Conservation (phyloP, 768 basidiomycete species). For the Tylopilus vinaceipallidus region DNA sequence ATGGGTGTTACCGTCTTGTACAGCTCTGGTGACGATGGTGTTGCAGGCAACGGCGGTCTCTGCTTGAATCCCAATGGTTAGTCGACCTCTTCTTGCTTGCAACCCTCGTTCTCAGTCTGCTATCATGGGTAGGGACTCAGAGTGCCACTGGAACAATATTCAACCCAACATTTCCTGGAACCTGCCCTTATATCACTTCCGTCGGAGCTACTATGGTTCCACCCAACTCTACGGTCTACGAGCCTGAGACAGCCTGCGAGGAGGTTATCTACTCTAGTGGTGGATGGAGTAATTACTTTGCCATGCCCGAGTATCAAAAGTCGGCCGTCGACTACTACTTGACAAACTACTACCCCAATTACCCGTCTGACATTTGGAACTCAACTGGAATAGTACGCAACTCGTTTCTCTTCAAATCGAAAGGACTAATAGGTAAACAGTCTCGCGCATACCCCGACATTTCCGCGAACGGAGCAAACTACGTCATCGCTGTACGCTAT, state of each 20-base stretch:
- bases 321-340: constrained; percentile 32
- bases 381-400: constrained; percentile 22
- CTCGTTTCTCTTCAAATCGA: constrained; percentile 16
- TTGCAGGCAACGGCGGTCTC: constrained; percentile 33
- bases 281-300: constrained; percentile 42
- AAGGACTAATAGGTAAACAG: constrained; percentile 32
- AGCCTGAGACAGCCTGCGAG: constrained; percentile 31
- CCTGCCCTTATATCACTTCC: constrained; percentile 45
- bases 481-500: constrained; percentile 18
- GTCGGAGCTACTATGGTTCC: constrained; percentile 49
- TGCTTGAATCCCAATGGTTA: constrained; percentile 35
- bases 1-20: constrained; percentile 43
- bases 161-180: constrained; percentile 42
- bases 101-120: too few relatives aligned
- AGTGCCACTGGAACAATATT: constrained; percentile 30
- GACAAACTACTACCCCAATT: constrained; percentile 27
- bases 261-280: constrained; percentile 30
- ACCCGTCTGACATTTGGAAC: constrained; percentile 25
- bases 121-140: constrained; percentile 25
- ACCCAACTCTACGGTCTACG: constrained; percentile 29
- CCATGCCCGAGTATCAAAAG: constrained; percentile 40
- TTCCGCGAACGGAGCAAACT: constrained; percentile 36
- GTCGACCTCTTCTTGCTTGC: background rate
- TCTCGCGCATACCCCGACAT: constrained; percentile 39
- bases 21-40: constrained; percentile 44